phyloP scores from a whole-genome alignment of 2,329 filamentous ascomycete genomes.

The Scedosporium minutisporum region DNA sequence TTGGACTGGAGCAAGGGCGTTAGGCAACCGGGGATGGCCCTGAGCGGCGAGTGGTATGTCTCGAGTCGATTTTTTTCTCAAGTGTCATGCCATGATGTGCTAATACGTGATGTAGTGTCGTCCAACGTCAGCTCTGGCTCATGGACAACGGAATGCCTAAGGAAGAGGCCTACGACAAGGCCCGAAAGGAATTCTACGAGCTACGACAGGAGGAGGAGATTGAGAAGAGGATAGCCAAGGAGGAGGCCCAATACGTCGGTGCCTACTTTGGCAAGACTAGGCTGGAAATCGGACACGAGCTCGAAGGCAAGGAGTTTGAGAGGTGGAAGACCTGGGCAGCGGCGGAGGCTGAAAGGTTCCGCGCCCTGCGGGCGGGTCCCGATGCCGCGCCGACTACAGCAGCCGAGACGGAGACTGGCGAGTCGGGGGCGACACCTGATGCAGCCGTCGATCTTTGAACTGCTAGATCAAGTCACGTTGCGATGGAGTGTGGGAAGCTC shows the following conservation, averaged over 20 bases:
- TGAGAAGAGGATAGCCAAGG: slow-evolving; percentile 69
- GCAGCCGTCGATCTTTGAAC: background rate
- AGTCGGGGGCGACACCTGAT: background rate
- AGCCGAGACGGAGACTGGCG: slow-evolving; percentile 14
- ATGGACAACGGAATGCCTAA: slow-evolving; percentile 56
- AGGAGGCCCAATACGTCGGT: slow-evolving; percentile 78
- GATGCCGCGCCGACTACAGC: slow-evolving; percentile 14
- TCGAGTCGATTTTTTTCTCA: background rate
- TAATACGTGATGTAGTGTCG: slow-evolving; percentile 51
- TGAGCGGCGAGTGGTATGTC: slow-evolving; percentile 76
- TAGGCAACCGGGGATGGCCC: slow-evolving; percentile 60
- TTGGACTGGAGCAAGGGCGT: slow-evolving; percentile 73
- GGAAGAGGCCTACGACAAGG: slow-evolving; percentile 71
- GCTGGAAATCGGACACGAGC: slow-evolving; percentile 66
- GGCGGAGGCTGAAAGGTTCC: slow-evolving; percentile 31
- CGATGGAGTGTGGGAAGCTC: background rate
- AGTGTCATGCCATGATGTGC: background rate
- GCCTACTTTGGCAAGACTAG: slow-evolving; percentile 77
- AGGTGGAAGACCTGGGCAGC: slow-evolving; percentile 75
- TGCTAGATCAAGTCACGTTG: background rate
- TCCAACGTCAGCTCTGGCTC: slow-evolving; percentile 84
- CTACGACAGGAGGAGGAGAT: slow-evolving; percentile 76
- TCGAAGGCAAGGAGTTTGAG: slow-evolving; percentile 75
- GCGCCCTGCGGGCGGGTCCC: slow-evolving; percentile 27
- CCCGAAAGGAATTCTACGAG: slow-evolving; percentile 82